Percentiles rank a stretch among this genome's conserved stretches.
phyloP scores from a whole-genome alignment of 306 rosid species.

The Hippophae gyantsensis region DNA sequence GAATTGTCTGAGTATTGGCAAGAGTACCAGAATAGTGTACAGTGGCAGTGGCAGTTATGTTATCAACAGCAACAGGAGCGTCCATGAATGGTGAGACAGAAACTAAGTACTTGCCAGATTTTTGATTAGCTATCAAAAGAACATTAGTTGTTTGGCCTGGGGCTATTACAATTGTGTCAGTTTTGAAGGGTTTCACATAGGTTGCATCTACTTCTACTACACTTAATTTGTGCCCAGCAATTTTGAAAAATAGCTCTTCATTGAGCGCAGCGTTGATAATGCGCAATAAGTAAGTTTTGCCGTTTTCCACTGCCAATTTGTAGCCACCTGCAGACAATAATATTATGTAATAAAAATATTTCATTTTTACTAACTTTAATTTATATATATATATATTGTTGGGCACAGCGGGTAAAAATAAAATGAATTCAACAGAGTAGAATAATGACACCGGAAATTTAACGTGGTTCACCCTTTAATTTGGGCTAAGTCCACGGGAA shows the following conservation, averaged over 20 bases:
- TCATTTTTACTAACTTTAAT: neutral
- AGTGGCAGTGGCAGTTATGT: conserved; percentile 58
- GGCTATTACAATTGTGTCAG: conserved; percentile 59
- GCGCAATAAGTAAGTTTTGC: conserved; percentile 55
- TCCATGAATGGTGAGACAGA: conserved; percentile 77
- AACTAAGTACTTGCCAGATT: conserved; percentile 55
- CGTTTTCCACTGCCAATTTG: conserved; percentile 48
- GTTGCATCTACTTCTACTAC: conserved; percentile 83
- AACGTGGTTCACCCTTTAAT: too few species aligned
- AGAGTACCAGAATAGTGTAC: conserved; percentile 51
- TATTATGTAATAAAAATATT: neutral
- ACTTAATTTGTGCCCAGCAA: conserved; percentile 67
- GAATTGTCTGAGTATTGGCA: conserved; percentile 29
- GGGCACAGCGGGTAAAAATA: too few species aligned
- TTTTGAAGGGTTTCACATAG: conserved; percentile 62
- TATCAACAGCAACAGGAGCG: conserved; percentile 54
- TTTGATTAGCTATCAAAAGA: conserved; percentile 44
- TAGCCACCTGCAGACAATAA: conserved; percentile 20
- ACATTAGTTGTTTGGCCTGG: conserved; percentile 92
- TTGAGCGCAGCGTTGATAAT: conserved; percentile 96
- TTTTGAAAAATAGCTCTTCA: conserved; percentile 88
- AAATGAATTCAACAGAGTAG: too few species aligned
- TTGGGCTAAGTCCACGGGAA: too few species aligned
- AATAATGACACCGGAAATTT: too few species aligned
- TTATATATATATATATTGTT: neutral